Base-by-base conservation (phyloP, 2,329 filamentous ascomycete species). In the Calonectria pteridis region DNA sequence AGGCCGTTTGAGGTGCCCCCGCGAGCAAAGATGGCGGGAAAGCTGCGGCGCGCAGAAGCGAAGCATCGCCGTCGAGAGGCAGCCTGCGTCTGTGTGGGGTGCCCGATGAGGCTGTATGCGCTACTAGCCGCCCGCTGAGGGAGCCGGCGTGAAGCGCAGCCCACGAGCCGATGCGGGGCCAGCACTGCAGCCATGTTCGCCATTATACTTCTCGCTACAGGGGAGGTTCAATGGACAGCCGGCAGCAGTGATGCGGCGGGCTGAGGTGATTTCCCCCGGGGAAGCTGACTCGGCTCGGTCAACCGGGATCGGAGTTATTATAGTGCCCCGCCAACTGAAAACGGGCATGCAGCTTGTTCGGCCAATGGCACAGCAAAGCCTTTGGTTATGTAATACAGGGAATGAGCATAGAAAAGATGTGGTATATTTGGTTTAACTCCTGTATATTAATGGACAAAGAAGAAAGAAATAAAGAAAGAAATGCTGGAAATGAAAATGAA, bases 1-100 rank as follows among this genome's bases (percentile, higher is more conserved):
- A 94, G 85, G 18, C 91, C 93, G 73, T 92, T 90, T 20, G 92
- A 94, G n/a, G 92, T 94, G 31, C 93, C 93, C 66, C 92, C 92
- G 59, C 93, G 90, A 58, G 84, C 84, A 74, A 87, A 87, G 71
- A 84, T 81, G 4, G 86, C 86, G 18, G 85, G 84, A 64, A 87
- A 82, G 72, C 76, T 82, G 74, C 79, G 80, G 18, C 69, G 73
- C 5, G 64, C 29, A 29, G 76, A 74, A 50, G 75, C 28, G 53
- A 59, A 51, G 55, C 37, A 64, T 20, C 40, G 40, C 40, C 16
- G 69, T 26, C 35, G 50, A n/a, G 64, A 55, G 33, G 49, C 58
- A 63, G 73, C 71, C 23, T 65, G 18, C 33, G 70, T 26, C 6
- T 55, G 33, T 31, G 29, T 69, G 63, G 35, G 37, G 26, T 31